These are phyloP conservation scores for Proliferodiscus dingleyae DNA, from an alignment of 2,329 filamentous ascomycete genomes.

Conservation along the genomic window DNA sequence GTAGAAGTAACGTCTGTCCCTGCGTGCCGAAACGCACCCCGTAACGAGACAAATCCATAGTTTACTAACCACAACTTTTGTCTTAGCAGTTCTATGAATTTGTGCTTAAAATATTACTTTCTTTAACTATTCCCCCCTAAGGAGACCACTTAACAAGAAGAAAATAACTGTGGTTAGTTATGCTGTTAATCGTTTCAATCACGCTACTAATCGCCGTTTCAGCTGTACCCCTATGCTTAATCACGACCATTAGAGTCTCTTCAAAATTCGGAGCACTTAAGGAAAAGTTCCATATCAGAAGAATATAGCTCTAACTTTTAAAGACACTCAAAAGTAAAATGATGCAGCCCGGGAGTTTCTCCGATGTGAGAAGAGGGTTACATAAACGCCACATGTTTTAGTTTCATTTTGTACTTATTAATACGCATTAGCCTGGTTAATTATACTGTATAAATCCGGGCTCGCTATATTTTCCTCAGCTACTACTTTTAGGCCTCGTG, in stretches of 20 bases:
- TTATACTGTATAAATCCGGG: background rate
- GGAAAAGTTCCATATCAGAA: background rate
- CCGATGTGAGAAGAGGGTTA: background rate
- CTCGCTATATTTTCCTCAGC: background rate
- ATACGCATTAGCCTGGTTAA: background rate
- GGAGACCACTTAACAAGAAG: background rate
- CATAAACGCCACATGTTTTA: slow-evolving; percentile 1
- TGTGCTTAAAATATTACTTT: background rate
- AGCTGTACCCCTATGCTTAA: background rate
- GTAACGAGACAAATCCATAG: background rate
- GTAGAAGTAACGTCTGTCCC: background rate
- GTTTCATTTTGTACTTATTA: background rate
- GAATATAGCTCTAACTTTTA: background rate
- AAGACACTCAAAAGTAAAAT: background rate
- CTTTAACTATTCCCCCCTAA: background rate
- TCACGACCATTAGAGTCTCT: background rate
- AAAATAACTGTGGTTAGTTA: background rate
- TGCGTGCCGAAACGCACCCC: background rate
- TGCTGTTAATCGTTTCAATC: background rate
- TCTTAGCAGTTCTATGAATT: background rate
- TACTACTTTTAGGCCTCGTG: background rate
- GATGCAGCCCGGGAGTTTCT: background rate
- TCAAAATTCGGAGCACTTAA: background rate
- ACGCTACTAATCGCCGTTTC: background rate
- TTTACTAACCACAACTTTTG: background rate